Evolutionary conservation across 2,329 filamentous ascomycete species (phyloP), one percentile per base, ranked within the genome.

Genomic region (Byssochlamys sp.): DNA sequence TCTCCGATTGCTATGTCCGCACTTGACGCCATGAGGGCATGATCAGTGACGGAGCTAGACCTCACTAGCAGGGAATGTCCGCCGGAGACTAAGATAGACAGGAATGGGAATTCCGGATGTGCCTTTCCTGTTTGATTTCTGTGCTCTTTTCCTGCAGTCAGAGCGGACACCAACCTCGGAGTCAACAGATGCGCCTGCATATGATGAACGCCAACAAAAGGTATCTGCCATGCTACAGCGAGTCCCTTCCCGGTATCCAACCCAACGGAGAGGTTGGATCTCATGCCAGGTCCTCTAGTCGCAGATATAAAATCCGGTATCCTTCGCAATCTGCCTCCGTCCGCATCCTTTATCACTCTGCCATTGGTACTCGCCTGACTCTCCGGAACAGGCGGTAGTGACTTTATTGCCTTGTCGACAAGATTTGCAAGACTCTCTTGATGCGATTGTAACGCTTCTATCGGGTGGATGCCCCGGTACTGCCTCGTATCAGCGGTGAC

Each of bases 131-230:
- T 35, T 11, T 49, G 55, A 10, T 54, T 55, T 54, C n/a, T 53
- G 3, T 54, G 51, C 6, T 60, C 63, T 55, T 60, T 55, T 11
- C 60, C 61, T 24, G 59, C 62, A 55, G 77, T 69, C 59, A 92
- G 73, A 4, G 88, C 88, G 31, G 78, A 75, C 3, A 87, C 85
- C 49, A 99, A 81, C 9, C 90, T 81, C 14, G 92, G 89, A 19
- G 94, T 97, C 61, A 99, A 76, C 19, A 94, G 88, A 73, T 99
- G 94, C 10, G 91, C 94, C 71, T 96, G 91, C 94, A 99, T 97
- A 73, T 99, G 94, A 71, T 99, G 89, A 0, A 96, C 89, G 0
- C 85, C 94, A 1, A 97, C 72, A 31, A 97, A 77, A 2, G 92
- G 91, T 39, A 91, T 81, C 62, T 85, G 81, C 89, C 89, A 95